Percentiles rank a stretch among this genome's conserved stretches.
These are phyloP conservation scores for Rhizopogon roseolus DNA, from an alignment of 768 basidiomycete species.

Conservation along the genomic window DNA sequence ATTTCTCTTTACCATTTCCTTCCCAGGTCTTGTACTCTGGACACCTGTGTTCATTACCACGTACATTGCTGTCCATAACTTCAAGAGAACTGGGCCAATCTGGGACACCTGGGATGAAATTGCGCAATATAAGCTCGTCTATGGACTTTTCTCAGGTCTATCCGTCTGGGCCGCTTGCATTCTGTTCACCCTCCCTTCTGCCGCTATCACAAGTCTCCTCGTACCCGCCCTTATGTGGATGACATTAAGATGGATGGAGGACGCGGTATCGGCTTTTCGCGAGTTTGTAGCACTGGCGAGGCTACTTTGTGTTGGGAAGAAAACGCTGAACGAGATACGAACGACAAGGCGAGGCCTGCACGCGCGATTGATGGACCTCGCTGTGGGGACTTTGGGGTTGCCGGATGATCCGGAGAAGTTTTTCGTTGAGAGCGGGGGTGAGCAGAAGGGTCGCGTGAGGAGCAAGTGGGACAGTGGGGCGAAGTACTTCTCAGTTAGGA, in stretches of 20 bases:
- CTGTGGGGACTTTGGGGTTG: conserved; percentile 51
- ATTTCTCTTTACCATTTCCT: conserved; percentile 57
- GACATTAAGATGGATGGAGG: conserved; percentile 84
- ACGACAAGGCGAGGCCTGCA: conserved; percentile 54
- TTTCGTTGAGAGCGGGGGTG: conserved; percentile 54
- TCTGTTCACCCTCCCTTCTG: conserved; percentile 58
- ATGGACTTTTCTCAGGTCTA: conserved; percentile 71
- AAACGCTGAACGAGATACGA: conserved; percentile 49
- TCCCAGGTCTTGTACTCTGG: conserved; percentile 83
- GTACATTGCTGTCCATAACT: conserved; percentile 63
- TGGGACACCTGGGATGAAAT: conserved; percentile 90
- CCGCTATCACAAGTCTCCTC: conserved; percentile 48
- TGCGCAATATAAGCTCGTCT: conserved; percentile 83
- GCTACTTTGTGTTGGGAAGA: conserved; percentile 57
- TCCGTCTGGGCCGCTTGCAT: conserved; percentile 57
- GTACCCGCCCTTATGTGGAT: conserved; percentile 87
- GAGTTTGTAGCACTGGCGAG: conserved; percentile 61
- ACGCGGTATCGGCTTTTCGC: conserved; percentile 73
- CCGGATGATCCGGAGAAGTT: conserved; percentile 66
- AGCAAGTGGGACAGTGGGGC: conserved; percentile 63
- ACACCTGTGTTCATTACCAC: conserved; percentile 71
- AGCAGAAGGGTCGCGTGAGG: conserved; percentile 67
- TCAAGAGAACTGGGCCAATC: conserved; percentile 77
- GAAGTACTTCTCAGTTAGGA: conserved; percentile 74
- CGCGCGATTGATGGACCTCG: conserved; percentile 62